Base-by-base conservation (phyloP, 441 rosid genomes). In the Brassica hybrid region DNA sequence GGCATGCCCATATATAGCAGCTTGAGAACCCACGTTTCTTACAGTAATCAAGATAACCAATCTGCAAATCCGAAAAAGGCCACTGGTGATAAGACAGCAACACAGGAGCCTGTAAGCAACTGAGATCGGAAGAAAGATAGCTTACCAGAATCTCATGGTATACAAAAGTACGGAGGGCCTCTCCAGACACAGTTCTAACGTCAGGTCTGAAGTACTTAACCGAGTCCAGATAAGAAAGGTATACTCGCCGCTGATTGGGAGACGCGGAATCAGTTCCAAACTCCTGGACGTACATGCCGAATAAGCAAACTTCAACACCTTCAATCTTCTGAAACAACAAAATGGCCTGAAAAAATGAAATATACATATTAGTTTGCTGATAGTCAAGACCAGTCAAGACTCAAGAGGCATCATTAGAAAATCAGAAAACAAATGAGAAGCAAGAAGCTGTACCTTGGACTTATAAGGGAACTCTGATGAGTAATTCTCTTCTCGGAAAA, bases 1-100 rank as follows among this genome's bases (percentile, higher is more conserved):
- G 98, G 85, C 99, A 96, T 52, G 98, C 98, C 99, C 99, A 96
- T 71, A 96, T 94, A 74, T 96, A 94, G 84, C 99, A 96, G 85
- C 98, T 96, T 48, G 99, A 89, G 86, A 96, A 96, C 60, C 99
- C 99, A 73, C 99, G 92, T 72, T 88, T 85, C 91, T 94, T 96
- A 88, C 99, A 96, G 79, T 94, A 94, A 67, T 96, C 99, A 68
- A 96, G 98, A 85, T 96, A 96, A 54, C 99, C 98, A 84, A 92
- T 96, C 98, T 96, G 88, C 77, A 83, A 58, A 77, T 52, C 38
- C n/a, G n/a, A n/a, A n/a, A n/a, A n/a, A n/a, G n/a, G 14, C 16
- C 48, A 54, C 18, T 27, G 67, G 61, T 61, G 65, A 52, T 14
- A 17, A 57, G 27, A 58, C 4, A n/a, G n/a, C n/a, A n/a, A 59